These are phyloP conservation scores for Heterobasidion annosum DNA, from an alignment of 1,284 basidiomycete genomes.

Conservation along the genomic window DNA sequence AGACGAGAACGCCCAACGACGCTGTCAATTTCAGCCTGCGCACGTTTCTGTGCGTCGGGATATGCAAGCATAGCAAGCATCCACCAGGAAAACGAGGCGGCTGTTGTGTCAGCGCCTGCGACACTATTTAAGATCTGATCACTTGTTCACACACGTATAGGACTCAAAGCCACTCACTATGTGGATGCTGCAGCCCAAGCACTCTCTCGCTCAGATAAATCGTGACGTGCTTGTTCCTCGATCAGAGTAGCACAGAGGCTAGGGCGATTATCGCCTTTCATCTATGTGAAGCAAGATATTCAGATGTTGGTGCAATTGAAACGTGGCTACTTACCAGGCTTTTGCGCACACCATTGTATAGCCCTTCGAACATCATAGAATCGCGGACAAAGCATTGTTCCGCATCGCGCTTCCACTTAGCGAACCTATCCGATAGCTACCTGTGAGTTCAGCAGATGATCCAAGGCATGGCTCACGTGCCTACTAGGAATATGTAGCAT, in stretches of 20 bases:
- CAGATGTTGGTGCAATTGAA: background rate
- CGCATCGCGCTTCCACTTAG: constrained; percentile 11
- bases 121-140: background rate
- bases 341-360: constrained; percentile 5
- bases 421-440: constrained; percentile 2
- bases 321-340: constrained; percentile 4
- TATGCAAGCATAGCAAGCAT: constrained; percentile 9
- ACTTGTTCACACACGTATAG: background rate
- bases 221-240: background rate
- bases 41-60: constrained; percentile 6
- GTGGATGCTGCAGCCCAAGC: background rate
- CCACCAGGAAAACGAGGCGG: constrained; percentile 2
- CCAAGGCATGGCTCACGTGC: background rate
- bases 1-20: constrained; percentile 8
- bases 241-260: background rate
- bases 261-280: background rate
- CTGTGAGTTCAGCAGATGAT: background rate
- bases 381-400: constrained; percentile 8
- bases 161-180: background rate
- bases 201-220: background rate
- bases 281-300: background rate
- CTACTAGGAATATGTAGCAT: constrained; percentile 10
- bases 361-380: constrained; percentile 6
- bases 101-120: constrained; percentile 6
- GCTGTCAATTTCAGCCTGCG: constrained; percentile 11